Base-by-base conservation (phyloP, 805 yeast species). In the Pichia gijzeniarum region DNA sequence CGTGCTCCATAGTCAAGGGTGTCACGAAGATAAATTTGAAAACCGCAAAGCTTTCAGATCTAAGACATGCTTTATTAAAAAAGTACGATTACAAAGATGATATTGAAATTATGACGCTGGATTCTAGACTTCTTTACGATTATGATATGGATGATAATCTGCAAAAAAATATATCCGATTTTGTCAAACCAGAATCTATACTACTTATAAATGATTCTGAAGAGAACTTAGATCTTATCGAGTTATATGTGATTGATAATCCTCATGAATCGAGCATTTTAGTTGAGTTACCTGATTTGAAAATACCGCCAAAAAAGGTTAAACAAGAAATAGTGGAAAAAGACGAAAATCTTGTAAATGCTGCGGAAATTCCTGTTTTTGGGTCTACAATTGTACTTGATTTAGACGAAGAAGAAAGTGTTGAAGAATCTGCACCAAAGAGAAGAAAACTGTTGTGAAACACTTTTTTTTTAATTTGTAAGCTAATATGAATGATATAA, bases 71-170 rank as follows among this genome's bases (percentile, higher is more conserved):
- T 3, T 57, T 90, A 4, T 61, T 70, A 22, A 57, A 54, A 1
- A 70, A 71, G 43, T 81, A 82, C 54, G 70, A 69, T 0, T 86
- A 79, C 58, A 76, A 66, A 1, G 79, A 72, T 33, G 80, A 83
- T 33, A 72, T 87, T 2, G 58, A 85, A 6, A 73, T 83, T 18
- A 67, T 81, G 21, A 48, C 60, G 12, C 45, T 49, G 33, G 62
- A 57, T 20, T 74, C 77, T 31, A 73, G 75, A 52, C 70, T 93
- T 48, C 60, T 93, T 8, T 87, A 86, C 54, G 99, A 93, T 64
- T 72, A 72, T 47, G 99, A 91, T 57, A 89, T 86, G 61, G 95
- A 87, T 41, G 98, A 90, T 57, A 82, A 91, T 56, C 55, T 71
- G 12, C 68, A 65, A 0, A 69, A 67, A 30, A 60, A 70, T 0